Evolutionary conservation across 1,284 basidiomycete genomes (phyloP).

Genomic region (Leccinum colubrinum): DNA sequence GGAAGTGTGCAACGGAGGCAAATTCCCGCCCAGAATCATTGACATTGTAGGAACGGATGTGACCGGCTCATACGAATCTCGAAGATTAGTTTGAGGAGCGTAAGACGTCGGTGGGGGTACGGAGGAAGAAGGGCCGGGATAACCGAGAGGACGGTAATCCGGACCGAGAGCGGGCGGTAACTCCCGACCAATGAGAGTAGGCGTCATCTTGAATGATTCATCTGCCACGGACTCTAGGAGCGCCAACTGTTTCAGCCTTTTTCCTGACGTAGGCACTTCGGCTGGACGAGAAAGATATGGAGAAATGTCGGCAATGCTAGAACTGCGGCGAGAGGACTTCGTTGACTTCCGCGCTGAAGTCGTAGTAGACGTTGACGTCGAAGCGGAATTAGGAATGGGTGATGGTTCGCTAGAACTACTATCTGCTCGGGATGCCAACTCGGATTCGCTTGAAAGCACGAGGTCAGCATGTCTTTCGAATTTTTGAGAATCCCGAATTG

Average conservation of each 20-base stretch:
- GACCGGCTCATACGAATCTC: slow-evolving; percentile 12
- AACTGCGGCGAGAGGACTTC: slow-evolving; percentile 33
- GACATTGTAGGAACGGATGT: slow-evolving; percentile 4
- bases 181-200: slow-evolving; percentile 40
- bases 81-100: slow-evolving; percentile 5
- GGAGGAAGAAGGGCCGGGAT: slow-evolving; percentile 19
- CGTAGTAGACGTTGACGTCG: slow-evolving; percentile 10
- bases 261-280: slow-evolving; percentile 52
- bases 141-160: slow-evolving; percentile 2
- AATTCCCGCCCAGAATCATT: slow-evolving; percentile 13
- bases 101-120: slow-evolving; percentile 18
- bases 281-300: slow-evolving; percentile 56
- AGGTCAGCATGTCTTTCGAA: slow-evolving; percentile 16
- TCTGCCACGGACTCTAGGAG: slow-evolving; percentile 72
- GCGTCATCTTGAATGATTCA: slow-evolving; percentile 64
- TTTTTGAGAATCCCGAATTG: slow-evolving; percentile 4
- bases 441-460: slow-evolving; percentile 12
- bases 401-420: slow-evolving; percentile 13
- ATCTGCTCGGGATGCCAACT: slow-evolving; percentile 24
- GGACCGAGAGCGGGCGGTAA: slow-evolving; percentile 16
- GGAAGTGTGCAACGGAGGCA: slow-evolving; percentile 5
- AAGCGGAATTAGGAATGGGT: slow-evolving; percentile 2
- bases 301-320: slow-evolving; percentile 57
- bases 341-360: slow-evolving; percentile 21
- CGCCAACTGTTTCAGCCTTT: slow-evolving; percentile 67